These are phyloP conservation scores for Xylaria sp. DNA, from an alignment of 2,329 filamentous ascomycete genomes.

Conservation along the genomic window DNA sequence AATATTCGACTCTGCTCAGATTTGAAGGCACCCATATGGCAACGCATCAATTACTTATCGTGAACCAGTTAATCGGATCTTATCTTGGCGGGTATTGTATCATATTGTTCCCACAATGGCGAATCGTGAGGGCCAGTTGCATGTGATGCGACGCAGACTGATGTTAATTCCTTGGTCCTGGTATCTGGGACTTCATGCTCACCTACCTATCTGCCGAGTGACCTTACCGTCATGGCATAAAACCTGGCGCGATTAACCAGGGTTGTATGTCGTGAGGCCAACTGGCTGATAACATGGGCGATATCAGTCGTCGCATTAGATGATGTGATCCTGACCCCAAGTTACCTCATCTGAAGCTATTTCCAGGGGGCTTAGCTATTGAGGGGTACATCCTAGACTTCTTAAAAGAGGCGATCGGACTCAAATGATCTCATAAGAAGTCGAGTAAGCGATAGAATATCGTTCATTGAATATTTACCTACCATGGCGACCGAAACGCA, in stretches of 20 bases:
- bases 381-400: not conserved
- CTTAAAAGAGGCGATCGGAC: not conserved
- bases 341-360: constrained; percentile 1
- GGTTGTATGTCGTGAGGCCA: not conserved
- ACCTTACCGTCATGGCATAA: no score
- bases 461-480: not conserved
- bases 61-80: not conserved
- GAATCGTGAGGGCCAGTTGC: not conserved
- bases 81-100: not conserved
- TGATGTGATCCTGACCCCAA: constrained; percentile 7
- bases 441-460: not conserved
- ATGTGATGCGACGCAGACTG: not conserved
- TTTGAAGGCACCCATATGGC: not conserved
- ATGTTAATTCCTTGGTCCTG: not conserved
- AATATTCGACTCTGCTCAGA: not conserved
- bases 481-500: not conserved
- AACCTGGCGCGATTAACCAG: no score
- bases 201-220: no score
- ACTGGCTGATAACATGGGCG: not conserved
- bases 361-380: no score
- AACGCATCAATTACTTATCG: not conserved
- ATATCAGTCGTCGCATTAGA: not conserved
- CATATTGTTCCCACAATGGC: constrained; percentile 1
- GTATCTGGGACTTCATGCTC: no score
- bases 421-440: not conserved